Conservation (phyloP, 1,139 yeast genomes). For the Taphrina populina region DNA sequence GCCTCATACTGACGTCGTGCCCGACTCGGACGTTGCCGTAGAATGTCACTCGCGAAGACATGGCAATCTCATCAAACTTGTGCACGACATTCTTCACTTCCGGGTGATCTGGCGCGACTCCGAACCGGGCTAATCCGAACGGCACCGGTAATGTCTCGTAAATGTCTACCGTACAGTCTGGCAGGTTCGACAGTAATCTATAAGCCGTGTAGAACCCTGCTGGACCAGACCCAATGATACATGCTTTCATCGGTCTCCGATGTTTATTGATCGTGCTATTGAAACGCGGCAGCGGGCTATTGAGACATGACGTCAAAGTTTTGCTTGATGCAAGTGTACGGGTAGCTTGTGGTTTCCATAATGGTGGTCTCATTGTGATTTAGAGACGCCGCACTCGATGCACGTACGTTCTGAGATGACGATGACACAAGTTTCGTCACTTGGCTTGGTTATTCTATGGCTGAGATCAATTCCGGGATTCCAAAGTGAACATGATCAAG, state of each 20-base stretch:
- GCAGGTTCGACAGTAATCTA: slow-evolving; percentile 59
- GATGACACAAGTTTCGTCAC: no score
- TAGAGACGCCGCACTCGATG: no score
- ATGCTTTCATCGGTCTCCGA: neutral
- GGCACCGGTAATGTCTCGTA: slow-evolving; percentile 88
- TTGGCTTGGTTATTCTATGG: no score
- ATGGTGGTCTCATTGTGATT: no score
- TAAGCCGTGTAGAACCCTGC: slow-evolving; percentile 92
- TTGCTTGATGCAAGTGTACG: no score
- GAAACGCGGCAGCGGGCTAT: no score
- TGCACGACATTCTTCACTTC: slow-evolving; percentile 82
- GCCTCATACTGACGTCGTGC: slow-evolving; percentile 48
- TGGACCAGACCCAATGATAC: slow-evolving; percentile 93
- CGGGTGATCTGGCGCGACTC: slow-evolving; percentile 99
- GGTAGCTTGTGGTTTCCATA: no score
- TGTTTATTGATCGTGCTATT: no score
- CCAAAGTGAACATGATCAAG: no score
- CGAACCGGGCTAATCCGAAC: slow-evolving; percentile 84
- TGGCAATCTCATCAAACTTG: slow-evolving; percentile 65
- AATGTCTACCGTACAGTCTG: slow-evolving; percentile 47
- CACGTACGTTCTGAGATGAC: no score
- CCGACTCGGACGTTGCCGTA: slow-evolving; percentile 76
- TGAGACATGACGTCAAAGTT: no score
- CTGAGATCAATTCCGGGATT: no score
- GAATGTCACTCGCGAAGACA: slow-evolving; percentile 55